Base-by-base conservation (phyloP, 2,329 filamentous ascomycete species). In the Penicillium griseofulvum region DNA sequence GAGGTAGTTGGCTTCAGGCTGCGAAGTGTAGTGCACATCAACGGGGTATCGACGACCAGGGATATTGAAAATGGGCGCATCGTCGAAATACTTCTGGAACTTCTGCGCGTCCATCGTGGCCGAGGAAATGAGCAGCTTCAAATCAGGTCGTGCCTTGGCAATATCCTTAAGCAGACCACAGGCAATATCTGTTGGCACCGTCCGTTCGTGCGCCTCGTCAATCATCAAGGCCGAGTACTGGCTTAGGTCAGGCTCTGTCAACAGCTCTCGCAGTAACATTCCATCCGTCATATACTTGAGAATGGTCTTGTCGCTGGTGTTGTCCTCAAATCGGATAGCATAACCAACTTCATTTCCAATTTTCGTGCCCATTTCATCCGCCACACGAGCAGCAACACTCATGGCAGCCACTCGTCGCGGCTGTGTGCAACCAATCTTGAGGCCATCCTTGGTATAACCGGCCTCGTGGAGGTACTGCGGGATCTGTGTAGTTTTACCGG, bases 231-330 rank as follows among this genome's bases (percentile, higher is more conserved):
- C 90, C 5, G 90, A 89, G 65, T 97, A 97, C 16, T 85, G 86
- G 1, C 85, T 83, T 6, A 97, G 78, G 62, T 93, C 87, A 0
- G 93, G 92, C 66, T 96, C 91, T 0, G 90, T 93, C 76, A 97
- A 84, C 61, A 97, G 89, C 70, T 96, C 91, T 69, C 91, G 83
- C 29, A 97, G 79, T 37, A 97, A 78, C 88, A 97, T 96, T 70
- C 94, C 94, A 68, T 99, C 94, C 0, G 94, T 99, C 89, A 96
- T 93, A 74, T 96, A 97, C 73, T 96, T 95, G 52, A 99, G 76
- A 8, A 93, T 80, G 0, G 94, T 97, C 76, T 96, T 95, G 66
- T 96, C 91, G 69, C 86, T 90, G 0, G 91, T 96, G 60, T 87
- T 87, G 73, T 97, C 90, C 70, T 99, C 94, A 66, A 97, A 99